Percentiles rank a stretch among this genome's conserved stretches.
These are phyloP conservation scores for Parietaria judaica DNA, from an alignment of 306 rosid species.

Conservation along the genomic window DNA sequence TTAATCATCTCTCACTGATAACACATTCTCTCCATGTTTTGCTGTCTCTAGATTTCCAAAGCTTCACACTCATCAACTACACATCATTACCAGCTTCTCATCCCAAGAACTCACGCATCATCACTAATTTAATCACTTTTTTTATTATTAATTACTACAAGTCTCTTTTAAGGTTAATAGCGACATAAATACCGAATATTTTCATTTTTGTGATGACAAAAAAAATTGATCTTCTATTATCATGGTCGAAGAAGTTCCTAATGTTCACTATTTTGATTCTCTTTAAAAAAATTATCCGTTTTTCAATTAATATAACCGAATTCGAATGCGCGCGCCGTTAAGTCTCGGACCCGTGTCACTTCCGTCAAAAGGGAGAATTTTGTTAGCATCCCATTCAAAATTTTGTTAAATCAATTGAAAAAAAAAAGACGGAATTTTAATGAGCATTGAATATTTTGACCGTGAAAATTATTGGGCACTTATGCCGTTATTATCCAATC, in stretches of 20 bases:
- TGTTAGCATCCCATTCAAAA: too few relatives aligned
- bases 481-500: neutral
- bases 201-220: neutral
- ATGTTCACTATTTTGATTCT: slow-evolving; percentile 1
- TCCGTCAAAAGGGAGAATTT: too few relatives aligned
- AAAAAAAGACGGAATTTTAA: too few relatives aligned
- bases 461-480: too few relatives aligned
- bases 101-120: slow-evolving; percentile 65
- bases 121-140: slow-evolving; percentile 27
- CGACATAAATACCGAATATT: neutral
- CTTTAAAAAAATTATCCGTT: too few relatives aligned
- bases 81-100: slow-evolving; percentile 58
- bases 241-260: neutral
- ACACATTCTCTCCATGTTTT: slow-evolving; percentile 82
- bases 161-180: neutral
- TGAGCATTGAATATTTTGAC: too few relatives aligned
- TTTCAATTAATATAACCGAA: too few relatives aligned
- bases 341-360: too few relatives aligned
- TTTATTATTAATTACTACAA: neutral
- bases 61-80: slow-evolving; percentile 46
- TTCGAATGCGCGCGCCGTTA: too few relatives aligned
- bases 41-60: slow-evolving; percentile 54
- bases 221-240: slow-evolving; percentile 5
- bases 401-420: too few relatives aligned
- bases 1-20: slow-evolving; percentile 25